phyloP scores from a whole-genome alignment of 306 rosid genomes.

The Hippophae rhamnoides region DNA sequence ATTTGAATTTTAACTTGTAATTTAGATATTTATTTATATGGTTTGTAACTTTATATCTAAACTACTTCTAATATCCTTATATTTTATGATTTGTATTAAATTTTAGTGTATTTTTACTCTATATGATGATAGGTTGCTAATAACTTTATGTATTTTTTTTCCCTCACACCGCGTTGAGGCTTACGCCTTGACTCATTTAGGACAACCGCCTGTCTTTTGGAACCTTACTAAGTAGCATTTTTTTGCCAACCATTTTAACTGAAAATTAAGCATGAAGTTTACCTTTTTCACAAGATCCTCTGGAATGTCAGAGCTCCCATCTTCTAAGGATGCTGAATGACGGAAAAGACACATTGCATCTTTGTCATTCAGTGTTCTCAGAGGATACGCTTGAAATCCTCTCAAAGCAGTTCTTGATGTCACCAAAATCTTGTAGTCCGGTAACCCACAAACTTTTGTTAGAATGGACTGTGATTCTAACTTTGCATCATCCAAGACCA shows the following conservation, averaged over 20 bases:
- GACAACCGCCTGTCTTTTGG: too few species aligned
- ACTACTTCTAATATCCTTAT: too few species aligned
- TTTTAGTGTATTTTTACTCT: too few species aligned
- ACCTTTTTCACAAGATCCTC: conserved; percentile 37
- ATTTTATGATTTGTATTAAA: too few species aligned
- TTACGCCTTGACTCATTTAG: too few species aligned
- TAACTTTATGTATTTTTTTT: too few species aligned
- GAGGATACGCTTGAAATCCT: conserved; percentile 16
- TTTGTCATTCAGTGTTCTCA: conserved; percentile 26
- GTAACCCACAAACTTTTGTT: conserved; percentile 25
- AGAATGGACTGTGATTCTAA: conserved; percentile 22
- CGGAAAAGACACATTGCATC: conserved; percentile 38
- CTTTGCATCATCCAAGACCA: background rate
- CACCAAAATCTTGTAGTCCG: conserved; percentile 43
- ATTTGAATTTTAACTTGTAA: too few species aligned
- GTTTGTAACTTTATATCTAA: too few species aligned
- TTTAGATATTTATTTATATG: too few species aligned
- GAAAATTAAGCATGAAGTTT: too few species aligned
- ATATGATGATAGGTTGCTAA: too few species aligned
- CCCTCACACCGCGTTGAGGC: too few species aligned
- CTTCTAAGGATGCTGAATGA: conserved; percentile 28
- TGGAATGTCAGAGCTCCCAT: conserved; percentile 17
- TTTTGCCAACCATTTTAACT: background rate
- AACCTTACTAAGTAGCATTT: background rate
- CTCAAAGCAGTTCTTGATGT: conserved; percentile 45